Evolutionary conservation across 1,139 yeast genomes (phyloP).

Genomic region (Nakaseomyces sp.): DNA sequence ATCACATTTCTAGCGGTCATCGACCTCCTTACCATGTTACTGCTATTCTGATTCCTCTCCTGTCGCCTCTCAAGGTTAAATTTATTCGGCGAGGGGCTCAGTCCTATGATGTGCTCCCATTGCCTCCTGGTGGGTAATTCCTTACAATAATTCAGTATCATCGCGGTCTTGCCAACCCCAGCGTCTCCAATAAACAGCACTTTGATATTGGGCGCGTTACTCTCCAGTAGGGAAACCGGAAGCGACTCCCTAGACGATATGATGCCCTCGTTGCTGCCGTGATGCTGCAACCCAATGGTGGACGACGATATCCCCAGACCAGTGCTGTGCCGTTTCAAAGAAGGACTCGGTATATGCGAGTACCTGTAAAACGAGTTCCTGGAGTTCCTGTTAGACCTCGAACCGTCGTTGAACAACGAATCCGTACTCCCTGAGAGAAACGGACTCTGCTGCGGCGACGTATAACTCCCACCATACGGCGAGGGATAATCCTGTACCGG

Average conservation of each 20-base stretch:
- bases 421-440: neutral
- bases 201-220: conserved; percentile 28
- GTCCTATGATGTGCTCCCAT: conserved; percentile 11
- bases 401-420: neutral
- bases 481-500: conserved; percentile 1
- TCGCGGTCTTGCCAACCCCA: conserved; percentile 38
- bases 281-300: conserved; percentile 81
- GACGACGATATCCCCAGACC: conserved; percentile 38
- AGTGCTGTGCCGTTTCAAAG: neutral
- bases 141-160: conserved; percentile 35
- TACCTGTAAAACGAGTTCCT: conserved; percentile 2
- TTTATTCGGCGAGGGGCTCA: conserved; percentile 3
- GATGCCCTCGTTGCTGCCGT: conserved; percentile 30
- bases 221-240: conserved; percentile 4
- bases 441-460: conserved; percentile 1
- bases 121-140: conserved; percentile 29
- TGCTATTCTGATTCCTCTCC: neutral
- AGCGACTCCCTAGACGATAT: conserved; percentile 17
- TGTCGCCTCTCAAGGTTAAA: neutral
- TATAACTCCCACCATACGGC: conserved; percentile 1
- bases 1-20: conserved; percentile 5
- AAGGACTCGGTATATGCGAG: neutral
- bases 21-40: neutral
- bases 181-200: conserved; percentile 36
- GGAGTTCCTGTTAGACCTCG: conserved; percentile 2